Conservation (phyloP, 441 rosid genomes). For the Brassica balearica region DNA sequence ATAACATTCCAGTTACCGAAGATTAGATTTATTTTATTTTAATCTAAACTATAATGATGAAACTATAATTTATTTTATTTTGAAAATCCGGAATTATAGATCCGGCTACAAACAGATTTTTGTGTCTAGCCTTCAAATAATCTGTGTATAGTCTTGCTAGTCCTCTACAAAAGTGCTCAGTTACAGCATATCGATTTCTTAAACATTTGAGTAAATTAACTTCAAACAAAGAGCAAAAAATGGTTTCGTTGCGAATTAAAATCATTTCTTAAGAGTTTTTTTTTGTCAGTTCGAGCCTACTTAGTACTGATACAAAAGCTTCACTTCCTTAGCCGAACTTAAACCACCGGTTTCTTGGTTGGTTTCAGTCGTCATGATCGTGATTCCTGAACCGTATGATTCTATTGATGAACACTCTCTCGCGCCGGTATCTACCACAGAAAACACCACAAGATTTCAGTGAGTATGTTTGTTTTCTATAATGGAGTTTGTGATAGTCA, state of each 20-base stretch:
- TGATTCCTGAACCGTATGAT: constrained; percentile 70
- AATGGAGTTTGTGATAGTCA: background rate
- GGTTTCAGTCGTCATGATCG: constrained; percentile 37
- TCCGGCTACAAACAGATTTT: no score
- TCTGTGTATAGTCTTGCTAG: no score
- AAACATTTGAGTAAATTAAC: background rate
- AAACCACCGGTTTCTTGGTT: constrained; percentile 25
- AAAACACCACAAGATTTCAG: constrained; percentile 2
- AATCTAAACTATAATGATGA: no score
- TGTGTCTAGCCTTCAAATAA: no score
- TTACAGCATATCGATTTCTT: no score
- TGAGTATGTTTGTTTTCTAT: background rate
- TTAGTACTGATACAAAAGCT: background rate
- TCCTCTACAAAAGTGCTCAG: no score
- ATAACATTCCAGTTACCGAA: no score
- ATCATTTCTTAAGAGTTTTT: background rate
- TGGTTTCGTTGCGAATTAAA: background rate
- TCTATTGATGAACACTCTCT: constrained; percentile 69
- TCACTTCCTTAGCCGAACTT: background rate
- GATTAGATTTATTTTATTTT: no score
- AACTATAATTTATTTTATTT: no score
- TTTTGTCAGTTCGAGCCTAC: background rate
- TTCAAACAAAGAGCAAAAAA: background rate
- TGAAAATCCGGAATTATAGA: no score
- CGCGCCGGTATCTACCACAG: constrained; percentile 63